phyloP scores from a whole-genome alignment of 1,284 basidiomycete species.

The Moesziomyces sp. region DNA sequence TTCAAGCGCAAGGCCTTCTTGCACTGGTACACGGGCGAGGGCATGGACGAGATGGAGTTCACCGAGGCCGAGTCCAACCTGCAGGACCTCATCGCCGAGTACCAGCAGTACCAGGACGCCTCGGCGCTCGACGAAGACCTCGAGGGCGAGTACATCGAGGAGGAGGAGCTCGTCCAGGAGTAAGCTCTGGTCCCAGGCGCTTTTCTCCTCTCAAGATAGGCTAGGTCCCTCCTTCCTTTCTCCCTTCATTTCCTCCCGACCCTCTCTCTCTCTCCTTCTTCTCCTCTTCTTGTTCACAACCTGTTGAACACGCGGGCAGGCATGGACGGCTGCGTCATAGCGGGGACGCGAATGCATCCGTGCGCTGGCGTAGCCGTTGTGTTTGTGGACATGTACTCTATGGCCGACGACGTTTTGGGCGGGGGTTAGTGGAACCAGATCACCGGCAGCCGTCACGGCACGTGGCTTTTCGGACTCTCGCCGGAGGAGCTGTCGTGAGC shows the following conservation, averaged over 20 bases:
- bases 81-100: slow-evolving; percentile 69
- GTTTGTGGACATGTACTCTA: no score
- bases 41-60: slow-evolving; percentile 69
- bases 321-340: no score
- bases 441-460: no score
- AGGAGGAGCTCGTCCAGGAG: slow-evolving; percentile 54
- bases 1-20: slow-evolving; percentile 69
- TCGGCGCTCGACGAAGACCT: slow-evolving; percentile 69
- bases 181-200: slow-evolving; percentile 2
- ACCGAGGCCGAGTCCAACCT: slow-evolving; percentile 68
- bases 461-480: no score
- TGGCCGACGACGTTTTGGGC: no score
- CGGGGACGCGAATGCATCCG: no score
- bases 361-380: no score
- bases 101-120: slow-evolving; percentile 69
- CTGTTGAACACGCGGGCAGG: no score
- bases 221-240: not conserved
- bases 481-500: no score
- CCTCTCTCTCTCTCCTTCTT: not conserved
- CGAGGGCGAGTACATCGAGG: slow-evolving; percentile 62
- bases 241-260: not conserved
- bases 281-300: no score
- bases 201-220: not conserved
- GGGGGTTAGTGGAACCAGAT: no score
- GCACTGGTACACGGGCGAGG: slow-evolving; percentile 69